phyloP scores from a whole-genome alignment of 228 moss, liverwort and hornwort genomes.

The Sphagnum fallax region DNA sequence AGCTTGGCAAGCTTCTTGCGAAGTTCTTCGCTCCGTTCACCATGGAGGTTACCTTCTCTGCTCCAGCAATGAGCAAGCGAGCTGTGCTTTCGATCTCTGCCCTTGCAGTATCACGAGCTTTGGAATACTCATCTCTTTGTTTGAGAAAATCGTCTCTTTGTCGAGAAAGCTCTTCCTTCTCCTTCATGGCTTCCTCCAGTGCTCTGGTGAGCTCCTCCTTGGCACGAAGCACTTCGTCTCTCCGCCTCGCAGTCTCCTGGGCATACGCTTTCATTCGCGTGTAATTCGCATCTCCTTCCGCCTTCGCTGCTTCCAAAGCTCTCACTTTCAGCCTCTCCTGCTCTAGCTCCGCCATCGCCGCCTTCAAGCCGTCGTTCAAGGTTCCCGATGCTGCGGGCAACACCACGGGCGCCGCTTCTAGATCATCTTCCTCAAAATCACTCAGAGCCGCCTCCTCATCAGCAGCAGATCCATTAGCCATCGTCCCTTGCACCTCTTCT shows the following conservation, averaged over 20 bases:
- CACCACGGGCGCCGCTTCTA: conserved; percentile 76
- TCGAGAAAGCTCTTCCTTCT: conserved; percentile 48
- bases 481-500: too few species aligned
- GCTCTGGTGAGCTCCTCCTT: conserved; percentile 51
- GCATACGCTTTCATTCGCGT: conserved; percentile 61
- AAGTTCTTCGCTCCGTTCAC: conserved; percentile 72
- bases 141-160: conserved; percentile 56
- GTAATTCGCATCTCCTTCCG: conserved; percentile 65
- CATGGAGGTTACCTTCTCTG: conserved; percentile 69
- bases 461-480: conserved; percentile 26
- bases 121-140: conserved; percentile 57
- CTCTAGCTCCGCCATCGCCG: conserved; percentile 60
- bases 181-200: conserved; percentile 31
- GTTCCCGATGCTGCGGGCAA: conserved; percentile 21
- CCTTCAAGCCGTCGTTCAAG: conserved; percentile 26
- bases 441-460: conserved; percentile 76
- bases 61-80: conserved; percentile 66
- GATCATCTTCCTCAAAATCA: conserved; percentile 96
- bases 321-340: conserved; percentile 63
- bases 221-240: conserved; percentile 48
- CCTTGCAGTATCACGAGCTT: conserved; percentile 53
- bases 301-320: conserved; percentile 53
- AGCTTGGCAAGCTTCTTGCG: conserved; percentile 66
- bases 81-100: conserved; percentile 79
- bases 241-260: conserved; percentile 42